Evolutionary conservation across 257 asterid species (phyloP).

Genomic region (Nicotiana noctiflora): DNA sequence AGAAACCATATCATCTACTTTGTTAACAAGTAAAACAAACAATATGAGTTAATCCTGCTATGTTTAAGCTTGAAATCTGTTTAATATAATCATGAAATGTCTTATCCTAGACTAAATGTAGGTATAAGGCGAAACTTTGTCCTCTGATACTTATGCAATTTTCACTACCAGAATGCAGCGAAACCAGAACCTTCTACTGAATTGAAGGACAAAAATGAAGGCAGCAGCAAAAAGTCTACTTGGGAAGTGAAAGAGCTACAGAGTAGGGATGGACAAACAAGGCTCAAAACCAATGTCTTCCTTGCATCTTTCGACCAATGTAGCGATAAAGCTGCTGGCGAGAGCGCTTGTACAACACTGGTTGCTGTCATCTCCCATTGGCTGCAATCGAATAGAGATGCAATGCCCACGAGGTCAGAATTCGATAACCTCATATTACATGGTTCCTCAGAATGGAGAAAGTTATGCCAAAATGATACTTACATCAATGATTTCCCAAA

Average conservation of each 20-base stretch:
- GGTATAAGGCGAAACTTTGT: not conserved
- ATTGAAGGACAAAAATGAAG: slow-evolving; percentile 21
- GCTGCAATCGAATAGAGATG: slow-evolving; percentile 42
- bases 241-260: slow-evolving; percentile 55
- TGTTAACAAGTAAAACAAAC: not conserved
- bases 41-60: not conserved
- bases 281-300: slow-evolving; percentile 46
- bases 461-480: slow-evolving; percentile 34
- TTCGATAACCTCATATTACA: slow-evolving; percentile 53
- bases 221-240: slow-evolving; percentile 8
- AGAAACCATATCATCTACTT: not conserved
- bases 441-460: slow-evolving; percentile 74
- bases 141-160: not conserved
- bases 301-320: slow-evolving; percentile 74
- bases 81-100: not conserved
- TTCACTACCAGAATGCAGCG: slow-evolving; percentile 22
- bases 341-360: slow-evolving; percentile 65
- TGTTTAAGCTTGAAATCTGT: not conserved
- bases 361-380: slow-evolving; percentile 63
- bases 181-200: slow-evolving; percentile 6
- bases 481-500: slow-evolving; percentile 45
- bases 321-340: slow-evolving; percentile 64
- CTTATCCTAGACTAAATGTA: not conserved
- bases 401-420: slow-evolving; percentile 41
- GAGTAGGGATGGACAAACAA: slow-evolving; percentile 55